Conservation (phyloP, 2,329 filamentous ascomycete species). For the Nothophoma quercina region DNA sequence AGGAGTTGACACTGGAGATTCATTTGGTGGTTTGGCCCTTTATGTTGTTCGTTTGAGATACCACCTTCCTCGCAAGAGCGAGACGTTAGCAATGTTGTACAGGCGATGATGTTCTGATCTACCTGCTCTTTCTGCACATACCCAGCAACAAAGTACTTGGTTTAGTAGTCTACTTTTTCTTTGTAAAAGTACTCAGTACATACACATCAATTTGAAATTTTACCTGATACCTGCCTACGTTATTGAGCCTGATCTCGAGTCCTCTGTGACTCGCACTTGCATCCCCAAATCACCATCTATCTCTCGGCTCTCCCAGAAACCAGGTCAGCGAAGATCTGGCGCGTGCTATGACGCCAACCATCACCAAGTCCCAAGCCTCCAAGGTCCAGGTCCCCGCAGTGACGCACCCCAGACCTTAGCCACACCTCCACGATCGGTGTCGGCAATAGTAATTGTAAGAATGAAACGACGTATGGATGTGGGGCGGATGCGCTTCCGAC, state of each 20-base stretch:
- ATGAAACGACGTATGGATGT: neutral
- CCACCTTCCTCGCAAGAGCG: conserved; percentile 29
- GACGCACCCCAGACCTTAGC: neutral
- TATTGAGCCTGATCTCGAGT: too few species aligned
- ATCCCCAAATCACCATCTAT: neutral
- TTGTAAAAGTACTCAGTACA: neutral
- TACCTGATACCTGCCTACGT: neutral
- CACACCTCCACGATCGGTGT: neutral
- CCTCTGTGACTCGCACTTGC: neutral
- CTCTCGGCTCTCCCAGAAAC: neutral
- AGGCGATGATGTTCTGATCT: neutral
- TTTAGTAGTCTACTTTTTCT: neutral
- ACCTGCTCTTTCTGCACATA: neutral
- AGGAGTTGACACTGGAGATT: neutral
- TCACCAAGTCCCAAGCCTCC: neutral
- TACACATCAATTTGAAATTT: neutral
- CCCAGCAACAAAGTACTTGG: neutral
- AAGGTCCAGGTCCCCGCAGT: neutral
- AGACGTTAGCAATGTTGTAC: conserved; percentile 17
- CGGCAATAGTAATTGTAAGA: conserved; percentile 1
- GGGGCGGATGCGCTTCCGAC: neutral
- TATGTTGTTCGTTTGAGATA: conserved; percentile 30
- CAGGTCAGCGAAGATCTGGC: neutral
- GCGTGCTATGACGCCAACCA: conserved; percentile 8
- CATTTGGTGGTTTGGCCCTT: neutral